Evolutionary conservation across 169 alveolate species (phyloP), one percentile per base, ranked within the genome.

Genomic region (Cryptosporidium felis): DNA sequence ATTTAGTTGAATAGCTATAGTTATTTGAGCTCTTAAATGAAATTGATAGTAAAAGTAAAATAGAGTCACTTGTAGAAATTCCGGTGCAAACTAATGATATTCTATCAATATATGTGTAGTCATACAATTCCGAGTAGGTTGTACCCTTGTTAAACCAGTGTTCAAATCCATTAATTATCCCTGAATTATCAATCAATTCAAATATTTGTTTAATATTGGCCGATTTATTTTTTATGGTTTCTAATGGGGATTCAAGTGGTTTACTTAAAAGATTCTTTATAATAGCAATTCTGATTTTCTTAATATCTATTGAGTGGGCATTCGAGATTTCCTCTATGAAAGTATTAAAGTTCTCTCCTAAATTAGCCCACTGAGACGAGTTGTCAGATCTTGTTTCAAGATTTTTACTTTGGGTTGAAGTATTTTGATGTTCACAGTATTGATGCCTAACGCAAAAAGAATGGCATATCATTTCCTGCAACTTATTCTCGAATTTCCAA

Each of bases 241-340:
- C 67, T 38, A 53, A 74, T 40, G 85, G 85, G 5, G 85, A 53
- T 74, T 74, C 85, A 56, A 53, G 40, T 32, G 85, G 85, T 56
- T 53, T 74, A 41, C 46, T 53, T 9, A 74, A 42, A 26, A 74
- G 30, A 34, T 49, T 74, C 45, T 74, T 74, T 1, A 74, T 38
- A 16, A 74, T 34, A 1, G 26, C 38, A 12, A 49, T 53, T 53
- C 85, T 74, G 40, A 56, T 53, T 21, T 53, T 74, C 40, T 12
- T 74, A 6, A 36, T 40, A 21, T 74, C 85, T 1, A 40, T 23
- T 16, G 40, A 74, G 26, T 74, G 56, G 12, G 36, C 18, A 30
- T 34, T 53, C 12, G 58, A 32, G 12, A 74, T 32, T 38, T 74
- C 60, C 0, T 74, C 85, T 6, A 74, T 53, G 42, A 74, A 74